Evolutionary conservation across 768 basidiomycete genomes (phyloP).

Genomic region (Mycena crocata): DNA sequence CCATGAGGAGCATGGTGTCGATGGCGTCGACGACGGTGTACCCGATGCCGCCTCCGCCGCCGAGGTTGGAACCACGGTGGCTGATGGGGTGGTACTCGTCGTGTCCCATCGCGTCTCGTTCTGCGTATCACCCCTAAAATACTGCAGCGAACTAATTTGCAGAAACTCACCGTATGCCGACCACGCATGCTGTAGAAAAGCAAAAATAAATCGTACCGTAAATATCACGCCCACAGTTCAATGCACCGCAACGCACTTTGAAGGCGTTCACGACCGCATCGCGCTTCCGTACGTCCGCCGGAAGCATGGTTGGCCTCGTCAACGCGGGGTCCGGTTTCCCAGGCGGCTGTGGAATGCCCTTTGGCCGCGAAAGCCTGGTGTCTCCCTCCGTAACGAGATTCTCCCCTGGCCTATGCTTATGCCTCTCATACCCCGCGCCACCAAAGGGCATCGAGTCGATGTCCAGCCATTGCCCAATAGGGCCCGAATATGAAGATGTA

Average conservation of each 20-base stretch:
- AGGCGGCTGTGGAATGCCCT: not conserved
- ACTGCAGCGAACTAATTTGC: too few species aligned
- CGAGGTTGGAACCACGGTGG: conserved; percentile 80
- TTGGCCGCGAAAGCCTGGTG: not conserved
- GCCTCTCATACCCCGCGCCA: not conserved
- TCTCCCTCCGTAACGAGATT: not conserved
- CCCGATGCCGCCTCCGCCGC: conserved; percentile 82
- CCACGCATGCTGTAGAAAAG: conserved; percentile 78
- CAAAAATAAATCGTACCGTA: not conserved
- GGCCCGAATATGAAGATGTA: not conserved
- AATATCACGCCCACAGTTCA: too few species aligned
- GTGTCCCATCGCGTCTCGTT: conserved; percentile 88
- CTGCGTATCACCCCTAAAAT: conserved; percentile 50
- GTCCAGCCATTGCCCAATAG: conserved; percentile 13
- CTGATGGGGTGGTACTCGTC: conserved; percentile 94
- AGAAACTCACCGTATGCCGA: conserved; percentile 73
- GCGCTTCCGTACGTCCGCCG: conserved; percentile 70
- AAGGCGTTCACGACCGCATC: conserved; percentile 83
- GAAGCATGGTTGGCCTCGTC: not conserved
- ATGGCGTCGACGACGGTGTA: conserved; percentile 91
- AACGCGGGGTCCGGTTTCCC: not conserved
- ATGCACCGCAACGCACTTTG: conserved; percentile 59
- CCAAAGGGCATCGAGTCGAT: not conserved
- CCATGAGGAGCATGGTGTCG: conserved; percentile 90
- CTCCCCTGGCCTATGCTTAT: too few species aligned